Base-by-base conservation (phyloP, 2,329 filamentous ascomycete genomes). In the Colletotrichum lini region DNA sequence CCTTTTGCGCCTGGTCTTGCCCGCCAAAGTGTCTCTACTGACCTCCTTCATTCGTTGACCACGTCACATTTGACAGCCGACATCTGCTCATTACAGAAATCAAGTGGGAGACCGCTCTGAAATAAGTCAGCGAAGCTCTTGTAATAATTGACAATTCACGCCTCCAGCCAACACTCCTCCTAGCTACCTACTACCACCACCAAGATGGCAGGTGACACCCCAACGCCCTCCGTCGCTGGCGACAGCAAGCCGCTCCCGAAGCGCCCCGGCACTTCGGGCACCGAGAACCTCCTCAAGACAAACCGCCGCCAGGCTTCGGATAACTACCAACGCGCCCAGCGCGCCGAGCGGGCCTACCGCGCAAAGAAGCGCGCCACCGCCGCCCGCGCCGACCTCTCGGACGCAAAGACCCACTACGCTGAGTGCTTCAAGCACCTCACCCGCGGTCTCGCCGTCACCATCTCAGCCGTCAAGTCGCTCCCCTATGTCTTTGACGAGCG, bases 191-290 rank as follows among this genome's bases (percentile, higher is more conserved):
- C 23, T 26, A 42, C n/a, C 47, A 15, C 18, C 35, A 13, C 23
- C 42, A 47, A 18, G 23, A 74, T 75, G 73, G 73, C 72, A 35
- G 67, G 67, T 44, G 63, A 65, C 35, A 73, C 73, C 38, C 63
- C 68, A 21, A 64, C 63, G 44, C 42, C 59, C 70, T 30, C 40
- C 53, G 49, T 62, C 44, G 49, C 53, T 30, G 52, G 59, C 49
- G 50, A 69, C 38, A 72, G 75, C 10, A 78, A 78, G 68, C 76
- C 78, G 2, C 75, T 78, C n/a, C 76, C 75, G 5, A 72, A 63
- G n/a, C 79, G 84, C 23, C 82, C 83, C 6, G 81, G 82, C 68
- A 84, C 84, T 16, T 82, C 83, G 0, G 82, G 82, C 65, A 86
- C 84, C 21, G 82, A 84, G 74, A 80, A 80, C 73, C 76, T 84